Evolutionary conservation across 257 asterid genomes (phyloP), one percentile per base, ranked within the genome.

Genomic region (Plantago major): DNA sequence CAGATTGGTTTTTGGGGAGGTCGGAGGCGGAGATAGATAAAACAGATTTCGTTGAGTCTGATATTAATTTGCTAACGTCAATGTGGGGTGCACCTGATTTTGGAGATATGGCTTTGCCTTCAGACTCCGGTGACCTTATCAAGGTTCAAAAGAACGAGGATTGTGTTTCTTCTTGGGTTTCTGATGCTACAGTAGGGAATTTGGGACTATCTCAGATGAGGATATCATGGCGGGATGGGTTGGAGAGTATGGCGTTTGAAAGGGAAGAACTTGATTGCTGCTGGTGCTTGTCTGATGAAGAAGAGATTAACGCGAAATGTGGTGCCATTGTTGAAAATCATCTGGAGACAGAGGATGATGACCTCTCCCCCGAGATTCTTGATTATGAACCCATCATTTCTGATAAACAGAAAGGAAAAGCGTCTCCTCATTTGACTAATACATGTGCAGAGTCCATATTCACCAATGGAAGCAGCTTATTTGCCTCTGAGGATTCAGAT

Each of bases 161-260:
- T 33, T 62, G 70, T 50, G 62, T 63, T 69, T 73, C 72, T 60
- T 89, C 97, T 63, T 82, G 86, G 84, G 66, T 63, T 49, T 84
- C 84, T 13, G 79, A 80, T 74, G 55, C 86, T 44, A 68, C 86
- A 26, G 16, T 68, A 14, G 86, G 78, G n/a, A 74, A 63, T 78
- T 43, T 66, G 54, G 67, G 81, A 11, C 66, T 81, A 42, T 84
- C 93, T 30, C 78, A 70, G 58, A 75, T 78, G 83, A 81, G 78
- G 75, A 81, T 92, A 74, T 92, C 95, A 1, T 89, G 99, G 96
- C 70, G 79, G 52, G 97, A 89, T 46, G 84, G 72, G 9, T 44
- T 79, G 58, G 73, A 14, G 9, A 71, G 83, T 58, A 63, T 56
- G 57, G 65, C 13, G 26, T 63, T 59, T 53, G 79, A 70, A 61